Evolutionary conservation across 2,329 filamentous ascomycete genomes (phyloP), one percentile per base, ranked within the genome.

Genomic region (Fusarium ambrosium): DNA sequence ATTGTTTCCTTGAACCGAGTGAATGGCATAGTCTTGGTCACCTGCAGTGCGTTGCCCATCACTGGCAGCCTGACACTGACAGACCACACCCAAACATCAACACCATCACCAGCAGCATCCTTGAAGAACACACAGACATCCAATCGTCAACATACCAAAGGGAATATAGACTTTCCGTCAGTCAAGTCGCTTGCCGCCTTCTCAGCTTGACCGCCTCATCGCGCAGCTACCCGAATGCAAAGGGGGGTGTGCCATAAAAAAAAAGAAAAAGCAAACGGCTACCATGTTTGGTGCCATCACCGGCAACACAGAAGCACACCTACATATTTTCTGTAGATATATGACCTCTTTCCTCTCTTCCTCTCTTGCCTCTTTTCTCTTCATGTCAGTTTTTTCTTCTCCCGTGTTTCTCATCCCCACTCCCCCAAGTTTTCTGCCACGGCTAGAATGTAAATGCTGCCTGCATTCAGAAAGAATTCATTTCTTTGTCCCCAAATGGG

Each of bases 341-440:
- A 48, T 48, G 7, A 48, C 1, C 2, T 14, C 13, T 45, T 14
- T 16, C 20, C 14, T 16, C 13, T 27, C 10, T 22, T 14, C 10
- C 20, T 22, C 41, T 43, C 45, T 51, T 29, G 24, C 45, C 48
- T 29, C 48, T 53, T 53, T 53, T 53, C 48, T 53, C 48, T 53
- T 53, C 45, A 27, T 51, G 45, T 51, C 34, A 9, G 48, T 32
- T 53, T 27, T 22, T 22, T 24, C 45, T 27, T 27, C 4, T 53
- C 45, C 45, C 45, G 45, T 51, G 48, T 53, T 53, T 53, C 48
- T 53, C 48, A 53, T 53, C 48, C 48, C 48, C 18, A 53, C 48
- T 53, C 11, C 24, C 45, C 20, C 34, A 36, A 36, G 45, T 51
- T 27, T 53, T 53, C 11, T 53, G 27, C 27, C 48, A 20, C 41